Percentiles rank a stretch among this genome's conserved stretches.
These are phyloP conservation scores for Arthrobotrys pseudoclavata DNA, from an alignment of 2,329 filamentous ascomycete species.

Conservation along the genomic window DNA sequence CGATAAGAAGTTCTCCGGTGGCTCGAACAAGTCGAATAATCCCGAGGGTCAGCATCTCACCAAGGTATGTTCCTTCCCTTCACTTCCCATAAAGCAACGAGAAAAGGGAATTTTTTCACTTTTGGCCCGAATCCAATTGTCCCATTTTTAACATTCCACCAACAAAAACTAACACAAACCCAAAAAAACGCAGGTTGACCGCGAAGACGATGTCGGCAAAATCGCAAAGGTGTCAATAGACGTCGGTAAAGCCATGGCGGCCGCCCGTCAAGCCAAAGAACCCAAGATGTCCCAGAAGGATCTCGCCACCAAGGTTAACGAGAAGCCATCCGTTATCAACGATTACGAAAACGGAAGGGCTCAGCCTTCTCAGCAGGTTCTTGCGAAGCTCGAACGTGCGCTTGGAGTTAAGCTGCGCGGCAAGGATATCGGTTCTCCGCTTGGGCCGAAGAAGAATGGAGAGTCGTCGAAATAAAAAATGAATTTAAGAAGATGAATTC, in stretches of 20 bases:
- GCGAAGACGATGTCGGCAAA: conserved; percentile 96
- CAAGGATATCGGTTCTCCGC: conserved; percentile 84
- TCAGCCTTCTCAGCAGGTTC: conserved; percentile 84
- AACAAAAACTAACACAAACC: conserved; percentile 6
- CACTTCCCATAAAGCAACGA: not conserved
- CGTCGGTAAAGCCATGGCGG: conserved; percentile 85
- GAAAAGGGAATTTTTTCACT: not conserved
- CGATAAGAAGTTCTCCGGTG: conserved; percentile 81
- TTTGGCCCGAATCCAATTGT: not conserved
- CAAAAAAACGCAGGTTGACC: conserved; percentile 82
- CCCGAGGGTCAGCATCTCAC: conserved; percentile 93
- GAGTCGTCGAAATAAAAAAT: conserved; percentile 43
- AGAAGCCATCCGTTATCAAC: conserved; percentile 81
- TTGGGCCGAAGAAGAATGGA: conserved; percentile 79
- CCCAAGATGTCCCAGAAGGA: conserved; percentile 96
- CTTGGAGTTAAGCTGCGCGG: conserved; percentile 91
- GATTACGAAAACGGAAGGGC: conserved; percentile 87
- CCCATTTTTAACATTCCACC: conserved; percentile 22
- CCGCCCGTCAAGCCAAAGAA: conserved; percentile 82
- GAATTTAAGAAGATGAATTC: not conserved
- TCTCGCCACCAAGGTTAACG: conserved; percentile 89
- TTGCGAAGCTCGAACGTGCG: conserved; percentile 82
- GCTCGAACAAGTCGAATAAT: conserved; percentile 66
- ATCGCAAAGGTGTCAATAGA: conserved; percentile 87
- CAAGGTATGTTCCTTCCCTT: conserved; percentile 48